Evolutionary conservation across 1,139 yeast species (phyloP).

Genomic region (Zygoascus sp.): DNA sequence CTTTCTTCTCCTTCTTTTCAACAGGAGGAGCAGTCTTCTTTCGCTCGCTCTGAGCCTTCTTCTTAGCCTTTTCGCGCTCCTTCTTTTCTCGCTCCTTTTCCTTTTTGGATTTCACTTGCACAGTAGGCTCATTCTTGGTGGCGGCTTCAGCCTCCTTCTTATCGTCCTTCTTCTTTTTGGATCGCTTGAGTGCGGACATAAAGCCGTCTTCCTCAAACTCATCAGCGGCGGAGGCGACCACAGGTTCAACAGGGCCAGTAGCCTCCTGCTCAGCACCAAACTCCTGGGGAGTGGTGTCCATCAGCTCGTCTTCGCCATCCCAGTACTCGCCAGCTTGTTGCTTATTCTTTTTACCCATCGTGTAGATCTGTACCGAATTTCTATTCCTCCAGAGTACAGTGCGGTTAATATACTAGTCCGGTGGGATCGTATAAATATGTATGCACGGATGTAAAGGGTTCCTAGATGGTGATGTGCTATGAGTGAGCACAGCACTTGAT

Average conservation of each 20-base stretch:
- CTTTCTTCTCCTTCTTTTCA: slow-evolving; percentile 36
- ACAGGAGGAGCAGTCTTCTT: slow-evolving; percentile 74
- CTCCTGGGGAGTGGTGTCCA: slow-evolving; percentile 52
- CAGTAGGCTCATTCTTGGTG: slow-evolving; percentile 50
- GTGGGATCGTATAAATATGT: not conserved
- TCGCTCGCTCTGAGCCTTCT: slow-evolving; percentile 85
- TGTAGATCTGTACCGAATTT: slow-evolving; percentile 13
- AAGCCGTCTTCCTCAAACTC: slow-evolving; percentile 55
- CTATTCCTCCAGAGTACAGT: not conserved
- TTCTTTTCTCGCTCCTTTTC: slow-evolving; percentile 97
- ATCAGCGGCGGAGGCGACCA: slow-evolving; percentile 39
- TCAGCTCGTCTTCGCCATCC: slow-evolving; percentile 67
- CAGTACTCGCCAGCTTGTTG: slow-evolving; percentile 53
- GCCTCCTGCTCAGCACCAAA: slow-evolving; percentile 37
- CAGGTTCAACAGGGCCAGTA: slow-evolving; percentile 39
- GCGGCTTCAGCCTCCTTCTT: slow-evolving; percentile 43
- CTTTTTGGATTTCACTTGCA: slow-evolving; percentile 74
- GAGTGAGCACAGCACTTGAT: not conserved
- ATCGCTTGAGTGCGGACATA: slow-evolving; percentile 73
- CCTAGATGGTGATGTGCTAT: not conserved
- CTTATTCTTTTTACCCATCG: slow-evolving; percentile 36
- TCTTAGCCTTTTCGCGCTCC: slow-evolving; percentile 90
- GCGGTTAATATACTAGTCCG: not conserved
- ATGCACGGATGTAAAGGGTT: too few relatives aligned
- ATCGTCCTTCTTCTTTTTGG: slow-evolving; percentile 69